Conservation (phyloP, 257 asterid species). For the Schizonepeta tenuifolia region DNA sequence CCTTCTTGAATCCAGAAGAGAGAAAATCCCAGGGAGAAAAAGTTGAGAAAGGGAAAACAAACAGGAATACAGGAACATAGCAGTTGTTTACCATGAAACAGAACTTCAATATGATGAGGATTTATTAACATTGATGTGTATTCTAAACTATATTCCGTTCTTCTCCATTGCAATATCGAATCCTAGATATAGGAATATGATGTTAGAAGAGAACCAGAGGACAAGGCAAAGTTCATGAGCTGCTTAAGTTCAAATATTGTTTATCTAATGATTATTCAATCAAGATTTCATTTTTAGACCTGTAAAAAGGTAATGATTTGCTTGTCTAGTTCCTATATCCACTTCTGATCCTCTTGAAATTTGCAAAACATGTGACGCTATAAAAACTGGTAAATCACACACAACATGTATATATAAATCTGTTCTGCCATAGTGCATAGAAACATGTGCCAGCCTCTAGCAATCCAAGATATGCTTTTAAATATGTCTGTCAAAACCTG, state of each 20-base stretch:
- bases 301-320: background rate
- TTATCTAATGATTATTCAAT: background rate
- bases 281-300: background rate
- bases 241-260: background rate
- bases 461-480: conserved; percentile 52
- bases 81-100: background rate
- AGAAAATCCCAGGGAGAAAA: background rate
- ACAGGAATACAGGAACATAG: background rate
- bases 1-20: background rate
- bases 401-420: background rate
- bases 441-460: conserved; percentile 48
- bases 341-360: conserved; percentile 23
- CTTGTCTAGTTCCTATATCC: conserved; percentile 3
- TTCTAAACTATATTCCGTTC: background rate
- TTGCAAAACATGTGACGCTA: conserved; percentile 20
- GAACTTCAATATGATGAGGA: background rate
- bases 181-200: background rate
- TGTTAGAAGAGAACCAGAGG: background rate
- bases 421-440: conserved; percentile 31
- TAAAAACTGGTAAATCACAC: conserved; percentile 20
- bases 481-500: conserved; percentile 39
- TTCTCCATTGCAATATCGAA: background rate
- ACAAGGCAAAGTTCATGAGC: background rate
- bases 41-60: background rate
- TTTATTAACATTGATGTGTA: background rate